Evolutionary conservation across 768 basidiomycete genomes (phyloP), one percentile per base, ranked within the genome.

Genomic region (Russula compacta): DNA sequence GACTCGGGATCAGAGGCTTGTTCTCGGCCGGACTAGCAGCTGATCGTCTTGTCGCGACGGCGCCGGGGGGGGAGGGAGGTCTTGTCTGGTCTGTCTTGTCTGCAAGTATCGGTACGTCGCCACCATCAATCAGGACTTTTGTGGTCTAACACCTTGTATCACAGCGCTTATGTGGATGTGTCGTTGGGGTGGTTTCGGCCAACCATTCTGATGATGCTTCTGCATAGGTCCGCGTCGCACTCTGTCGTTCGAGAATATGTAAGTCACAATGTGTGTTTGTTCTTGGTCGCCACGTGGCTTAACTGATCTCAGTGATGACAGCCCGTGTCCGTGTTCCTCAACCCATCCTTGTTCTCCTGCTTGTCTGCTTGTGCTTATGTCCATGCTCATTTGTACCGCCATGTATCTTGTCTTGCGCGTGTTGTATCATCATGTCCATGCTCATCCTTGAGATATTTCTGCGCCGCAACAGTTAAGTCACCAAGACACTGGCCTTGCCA

Each of bases 21-120:
- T 61, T 38, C 15, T 53, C 44, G 50, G 60, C 50, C 17, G 36
- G 49, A 61, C 50, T 47, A 17, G 43, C 44, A 24, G 49, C 24
- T 57, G 29, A 44, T 61, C 53, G 5, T 39, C n/a, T 40, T 42
- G 32, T 61, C 29, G 35, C 36, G 44, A 56, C 19, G n/a, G 42
- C 35, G 55, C 36, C 9, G n/a, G 4, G 35, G 42, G 14, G 35
- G 6, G 2, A n/a, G n/a, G n/a, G n/a, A n/a, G 24, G 24, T 3
- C 24, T 56, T 14, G 19, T 35, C 21, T 17, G 7, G 24, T 6
- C 15, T 21, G 36, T 32, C 49, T 42, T 44, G 51, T 46, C 55
- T 40, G 56, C 56, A 58, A 53, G 52, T 62, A 53, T 58, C 38
- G 56, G 56, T 57, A 46, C 19, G 56, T 53, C 17, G 14, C 42